Base-by-base conservation (phyloP, 2,329 filamentous ascomycete genomes). In the Beauveria scarabaeidicola region DNA sequence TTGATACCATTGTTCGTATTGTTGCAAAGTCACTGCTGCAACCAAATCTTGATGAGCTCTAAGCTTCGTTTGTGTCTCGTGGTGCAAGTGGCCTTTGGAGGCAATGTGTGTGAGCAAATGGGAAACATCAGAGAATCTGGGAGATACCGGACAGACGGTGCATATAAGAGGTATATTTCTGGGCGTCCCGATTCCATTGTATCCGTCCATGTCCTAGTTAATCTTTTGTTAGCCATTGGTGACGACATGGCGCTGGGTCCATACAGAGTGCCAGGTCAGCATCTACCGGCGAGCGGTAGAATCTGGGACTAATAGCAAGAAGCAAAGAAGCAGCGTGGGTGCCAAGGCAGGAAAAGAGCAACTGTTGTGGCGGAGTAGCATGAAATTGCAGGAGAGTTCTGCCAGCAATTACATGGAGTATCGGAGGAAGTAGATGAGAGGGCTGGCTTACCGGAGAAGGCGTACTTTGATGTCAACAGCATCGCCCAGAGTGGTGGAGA, bases 41-140 rank as follows among this genome's bases (percentile, higher is more conserved):
- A 75, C 75, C n/a, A 79, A 72, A 62, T 95, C 88, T 50, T 82
- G 79, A 58, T 84, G 81, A 59, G 87, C 83, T 60, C 83, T 84
- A 64, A 96, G 83, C 67, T 90, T 87, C 56, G 91, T 81, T 68
- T 90, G 91, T 76, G 92, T 95, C 67, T 90, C 86, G 69, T 90
- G 83, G 61, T 91, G 86, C 38, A 97, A 78, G 71, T 97, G 93
- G n/a, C 89, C 88, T 71, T 97, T 97, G 64, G 92, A 97, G 61
- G 89, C 85, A 63, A 97, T 84, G 70, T 97, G 93, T 13, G 93
- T 97, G 69, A 97, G 83, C 41, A 97, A 79, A 72, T 97, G 93
- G 38, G 92, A 96, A 48, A 91, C 80, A 73, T 97, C 93, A 59
- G 91, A 96, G 75, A 97, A 97, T 32, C 75, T 82, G 43, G 90